Conservation (phyloP, 805 yeast species). For the Torulaspora maleeae region DNA sequence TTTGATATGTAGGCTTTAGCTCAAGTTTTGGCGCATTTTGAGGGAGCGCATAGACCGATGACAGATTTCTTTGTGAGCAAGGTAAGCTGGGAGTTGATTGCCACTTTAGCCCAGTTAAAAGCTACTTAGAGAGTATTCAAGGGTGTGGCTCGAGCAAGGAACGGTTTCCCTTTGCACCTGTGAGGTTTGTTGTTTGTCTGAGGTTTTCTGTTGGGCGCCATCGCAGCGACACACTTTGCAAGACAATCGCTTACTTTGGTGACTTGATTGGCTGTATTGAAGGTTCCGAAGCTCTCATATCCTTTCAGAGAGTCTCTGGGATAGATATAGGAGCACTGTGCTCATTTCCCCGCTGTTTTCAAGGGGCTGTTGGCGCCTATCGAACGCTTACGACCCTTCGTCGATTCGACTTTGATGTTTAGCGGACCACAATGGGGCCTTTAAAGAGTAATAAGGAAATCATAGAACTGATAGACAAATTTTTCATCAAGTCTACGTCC, state of each 20-base stretch:
- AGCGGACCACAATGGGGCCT: slow-evolving; percentile 4
- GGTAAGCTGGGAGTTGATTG: neutral
- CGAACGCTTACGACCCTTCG: neutral
- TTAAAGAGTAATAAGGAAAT: slow-evolving; percentile 19
- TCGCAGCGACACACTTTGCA: neutral
- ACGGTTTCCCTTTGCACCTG: neutral
- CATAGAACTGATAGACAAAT: slow-evolving; percentile 48
- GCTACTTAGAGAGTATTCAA: neutral
- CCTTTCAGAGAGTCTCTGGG: neutral
- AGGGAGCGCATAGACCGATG: slow-evolving; percentile 2
- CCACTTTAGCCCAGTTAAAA: neutral
- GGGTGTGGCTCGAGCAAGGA: neutral
- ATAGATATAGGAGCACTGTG: neutral
- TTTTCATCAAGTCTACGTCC: slow-evolving; percentile 59
- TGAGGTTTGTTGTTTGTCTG: neutral
- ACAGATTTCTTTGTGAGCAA: slow-evolving; percentile 2
- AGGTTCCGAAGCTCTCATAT: neutral
- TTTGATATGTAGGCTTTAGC: neutral
- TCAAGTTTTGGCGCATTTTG: slow-evolving; percentile 2
- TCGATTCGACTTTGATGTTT: neutral
- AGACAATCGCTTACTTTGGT: neutral
- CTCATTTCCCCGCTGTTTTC: neutral
- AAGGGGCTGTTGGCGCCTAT: neutral
- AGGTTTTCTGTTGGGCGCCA: neutral
- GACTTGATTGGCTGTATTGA: neutral